Evolutionary conservation across 768 basidiomycete genomes (phyloP).

Genomic region (Butyriboletus loyo): DNA sequence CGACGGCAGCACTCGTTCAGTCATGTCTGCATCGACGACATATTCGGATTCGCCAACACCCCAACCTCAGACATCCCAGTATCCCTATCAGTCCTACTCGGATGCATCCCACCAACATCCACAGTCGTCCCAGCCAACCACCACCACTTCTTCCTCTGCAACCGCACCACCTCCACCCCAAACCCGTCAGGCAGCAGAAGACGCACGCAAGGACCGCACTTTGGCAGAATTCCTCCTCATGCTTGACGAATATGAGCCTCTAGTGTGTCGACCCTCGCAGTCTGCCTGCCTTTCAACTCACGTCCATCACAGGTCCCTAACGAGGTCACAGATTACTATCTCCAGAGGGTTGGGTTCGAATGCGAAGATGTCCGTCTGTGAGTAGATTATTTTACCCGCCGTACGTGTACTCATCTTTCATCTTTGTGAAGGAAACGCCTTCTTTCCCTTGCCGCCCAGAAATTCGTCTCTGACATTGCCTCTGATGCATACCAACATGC

Average conservation of each 20-base stretch:
- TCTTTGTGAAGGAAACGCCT: conserved; percentile 73
- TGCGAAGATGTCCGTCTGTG: conserved; percentile 92
- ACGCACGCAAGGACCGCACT: conserved; percentile 84
- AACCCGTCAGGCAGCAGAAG: conserved; percentile 70
- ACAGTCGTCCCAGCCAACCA: conserved; percentile 16
- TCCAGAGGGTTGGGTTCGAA: conserved; percentile 94
- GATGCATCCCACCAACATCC: conserved; percentile 24
- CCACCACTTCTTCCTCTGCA: conserved; percentile 20
- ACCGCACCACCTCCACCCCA: conserved; percentile 34
- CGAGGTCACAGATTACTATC: conserved; percentile 96
- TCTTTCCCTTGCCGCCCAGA: conserved; percentile 92
- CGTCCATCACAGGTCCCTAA: conserved; percentile 73
- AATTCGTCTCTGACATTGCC: conserved; percentile 96
- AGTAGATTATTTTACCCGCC: conserved; percentile 25
- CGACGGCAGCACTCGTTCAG: conserved; percentile 22
- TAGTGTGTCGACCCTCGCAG: conserved; percentile 49
- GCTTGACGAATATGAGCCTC: conserved; percentile 94
- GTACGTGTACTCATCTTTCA: not conserved
- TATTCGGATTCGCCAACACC: conserved; percentile 34
- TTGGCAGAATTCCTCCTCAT: conserved; percentile 92
- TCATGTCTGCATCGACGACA: conserved; percentile 32
- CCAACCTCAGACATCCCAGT: conserved; percentile 25
- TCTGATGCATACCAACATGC: conserved; percentile 98
- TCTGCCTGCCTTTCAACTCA: not conserved
- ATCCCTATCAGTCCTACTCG: conserved; percentile 13